Conservation (phyloP, 495 filamentous ascomycete genomes). For the Tuber melanosporum region DNA sequence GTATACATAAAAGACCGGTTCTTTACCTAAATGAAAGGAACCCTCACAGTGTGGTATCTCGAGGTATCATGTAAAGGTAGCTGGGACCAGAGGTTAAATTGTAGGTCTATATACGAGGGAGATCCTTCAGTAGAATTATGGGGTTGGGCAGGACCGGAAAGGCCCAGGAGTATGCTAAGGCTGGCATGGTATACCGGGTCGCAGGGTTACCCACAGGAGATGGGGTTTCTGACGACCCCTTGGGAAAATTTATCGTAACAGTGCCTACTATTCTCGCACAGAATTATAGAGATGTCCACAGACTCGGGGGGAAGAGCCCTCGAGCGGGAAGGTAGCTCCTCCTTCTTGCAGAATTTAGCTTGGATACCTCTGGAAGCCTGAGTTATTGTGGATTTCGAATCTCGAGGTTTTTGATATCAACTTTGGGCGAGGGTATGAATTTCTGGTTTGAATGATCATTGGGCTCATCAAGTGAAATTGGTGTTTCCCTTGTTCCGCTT, state of each 20-base stretch:
- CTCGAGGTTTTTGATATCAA: background rate
- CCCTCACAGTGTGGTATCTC: background rate
- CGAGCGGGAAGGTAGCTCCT: background rate
- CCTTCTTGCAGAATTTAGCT: background rate
- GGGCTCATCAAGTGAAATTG: background rate
- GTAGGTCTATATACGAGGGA: too few species aligned
- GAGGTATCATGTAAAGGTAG: background rate
- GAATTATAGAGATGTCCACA: background rate
- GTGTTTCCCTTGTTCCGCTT: too few species aligned
- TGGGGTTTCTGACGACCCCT: background rate
- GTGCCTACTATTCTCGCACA: background rate
- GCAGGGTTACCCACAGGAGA: background rate
- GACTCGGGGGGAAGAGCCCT: background rate
- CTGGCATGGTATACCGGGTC: background rate
- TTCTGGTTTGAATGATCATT: fast-evolving
- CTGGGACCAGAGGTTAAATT: background rate
- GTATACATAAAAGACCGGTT: background rate
- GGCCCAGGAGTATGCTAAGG: background rate
- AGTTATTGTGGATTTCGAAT: background rate
- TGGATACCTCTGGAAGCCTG: background rate
- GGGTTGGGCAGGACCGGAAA: too few species aligned
- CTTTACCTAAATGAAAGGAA: background rate
- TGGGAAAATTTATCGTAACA: background rate
- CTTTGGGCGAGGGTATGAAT: background rate
- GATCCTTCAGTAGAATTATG: too few species aligned